Evolutionary conservation across 495 filamentous ascomycete genomes (phyloP).

Genomic region (Tuber magnatum): DNA sequence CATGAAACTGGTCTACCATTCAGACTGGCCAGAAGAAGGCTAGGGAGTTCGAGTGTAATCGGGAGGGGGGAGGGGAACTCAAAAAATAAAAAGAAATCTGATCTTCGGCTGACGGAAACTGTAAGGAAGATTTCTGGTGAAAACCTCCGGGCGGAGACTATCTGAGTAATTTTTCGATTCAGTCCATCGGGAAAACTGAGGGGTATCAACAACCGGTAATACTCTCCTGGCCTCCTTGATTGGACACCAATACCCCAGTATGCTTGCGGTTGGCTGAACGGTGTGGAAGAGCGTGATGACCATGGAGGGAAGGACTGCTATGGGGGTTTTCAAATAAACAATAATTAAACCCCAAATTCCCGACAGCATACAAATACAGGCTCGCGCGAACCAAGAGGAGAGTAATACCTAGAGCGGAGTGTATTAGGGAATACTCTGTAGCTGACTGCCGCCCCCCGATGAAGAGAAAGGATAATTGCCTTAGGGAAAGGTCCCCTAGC

Average conservation of each 20-base stretch:
- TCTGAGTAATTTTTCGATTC: neutral
- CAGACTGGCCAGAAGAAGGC: neutral
- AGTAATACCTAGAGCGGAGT: neutral
- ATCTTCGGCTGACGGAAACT: neutral
- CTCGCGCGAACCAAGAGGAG: neutral
- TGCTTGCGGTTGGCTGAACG: neutral
- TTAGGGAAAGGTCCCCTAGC: neutral
- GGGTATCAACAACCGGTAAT: neutral
- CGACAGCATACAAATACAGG: neutral
- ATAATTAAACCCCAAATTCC: neutral
- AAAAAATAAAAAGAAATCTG: neutral
- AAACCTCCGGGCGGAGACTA: neutral
- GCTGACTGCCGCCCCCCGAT: neutral
- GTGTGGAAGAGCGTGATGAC: too few species aligned
- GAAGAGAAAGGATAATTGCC: neutral
- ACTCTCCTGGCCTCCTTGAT: neutral
- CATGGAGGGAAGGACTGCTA: neutral
- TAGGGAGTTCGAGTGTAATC: neutral
- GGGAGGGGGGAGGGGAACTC: neutral
- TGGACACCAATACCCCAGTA: neutral
- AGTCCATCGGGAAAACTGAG: neutral
- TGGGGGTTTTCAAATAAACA: neutral
- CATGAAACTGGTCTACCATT: neutral
- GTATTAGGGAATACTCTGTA: neutral
- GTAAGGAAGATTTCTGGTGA: neutral